Evolutionary conservation across 805 yeast species (phyloP), one percentile per base, ranked within the genome.

Genomic region (Dipodascopsis uninucleata): DNA sequence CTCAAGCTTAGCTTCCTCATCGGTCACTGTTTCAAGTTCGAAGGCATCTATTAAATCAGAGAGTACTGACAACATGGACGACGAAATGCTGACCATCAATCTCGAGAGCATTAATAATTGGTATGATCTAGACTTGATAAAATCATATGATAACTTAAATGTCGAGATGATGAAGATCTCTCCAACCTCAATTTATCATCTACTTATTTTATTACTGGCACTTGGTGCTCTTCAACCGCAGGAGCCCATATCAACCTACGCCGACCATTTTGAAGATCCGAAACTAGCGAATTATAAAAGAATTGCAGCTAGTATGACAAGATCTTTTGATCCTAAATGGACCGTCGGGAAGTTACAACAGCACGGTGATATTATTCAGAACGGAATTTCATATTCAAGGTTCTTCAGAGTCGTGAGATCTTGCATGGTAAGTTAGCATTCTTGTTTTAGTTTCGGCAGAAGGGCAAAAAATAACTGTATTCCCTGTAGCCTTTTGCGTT

Each of bases 161-260:
- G 38, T 72, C 0, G 62, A 66, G 0, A 53, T 62, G 1, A 45
- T 73, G 29, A 48, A 54, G 1, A 48, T 81, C 0, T 57, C 71
- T 0, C 78, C 76, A 0, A 41, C 56, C 0, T 70, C 68, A 4
- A 46, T 82, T 25, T 62, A 67, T 2, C 66, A 66, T 4, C 36
- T 82, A 2, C 40, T 82, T 8, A 67, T 81, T 0, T 73, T 82
- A 47, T 47, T 75, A 17, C 64, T 83, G 25, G 51, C 75, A 0
- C 56, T 78, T 2, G 62, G 71, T 1, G 67, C 76, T 7, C 53
- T 71, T 52, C 61, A 62, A 59, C 67, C 60, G 40, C 58, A 46
- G 36, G 61, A 68, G 64, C 69, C 70, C 44, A 49, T 62, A 28
- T 49, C 45, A 25, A 55, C 52, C 12, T 56, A 61, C 31, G 47